Evolutionary conservation across 1,284 basidiomycete species (phyloP).

Genomic region (Microbotryum lychnidis-dioicae): DNA sequence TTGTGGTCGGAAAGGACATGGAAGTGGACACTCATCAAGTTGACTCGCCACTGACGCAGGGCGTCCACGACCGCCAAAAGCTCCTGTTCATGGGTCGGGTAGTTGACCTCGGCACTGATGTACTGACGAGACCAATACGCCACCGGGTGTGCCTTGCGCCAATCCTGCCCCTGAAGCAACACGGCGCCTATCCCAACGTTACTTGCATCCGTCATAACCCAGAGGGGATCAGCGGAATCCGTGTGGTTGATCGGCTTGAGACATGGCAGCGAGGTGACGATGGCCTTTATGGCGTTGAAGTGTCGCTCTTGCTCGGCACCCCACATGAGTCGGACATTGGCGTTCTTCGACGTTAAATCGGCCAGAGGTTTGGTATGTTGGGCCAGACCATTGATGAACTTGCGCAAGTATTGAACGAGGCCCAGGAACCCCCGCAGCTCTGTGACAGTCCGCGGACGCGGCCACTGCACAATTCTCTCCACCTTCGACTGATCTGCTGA

Average conservation of each 20-base stretch:
- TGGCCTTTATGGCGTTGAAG: conserved; percentile 42
- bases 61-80: conserved; percentile 21
- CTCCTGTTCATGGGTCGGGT: conserved; percentile 23
- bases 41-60: too few relatives aligned
- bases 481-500: conserved; percentile 39
- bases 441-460: conserved; percentile 31
- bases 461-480: conserved; percentile 42
- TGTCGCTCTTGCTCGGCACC: conserved; percentile 1
- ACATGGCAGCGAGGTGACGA: conserved; percentile 36
- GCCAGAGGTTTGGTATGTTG: conserved; percentile 5
- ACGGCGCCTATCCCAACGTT: conserved; percentile 12
- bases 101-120: conserved; percentile 18
- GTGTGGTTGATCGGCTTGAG: conserved; percentile 37
- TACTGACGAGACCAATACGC: conserved; percentile 20
- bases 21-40: too few relatives aligned
- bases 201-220: conserved; percentile 14
- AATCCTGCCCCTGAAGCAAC: conserved; percentile 12
- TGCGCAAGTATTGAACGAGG: conserved; percentile 40
- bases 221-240: conserved; percentile 22
- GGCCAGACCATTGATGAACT: conserved; percentile 41
- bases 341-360: too few relatives aligned
- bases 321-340: conserved; percentile 3
- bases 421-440: conserved; percentile 43
- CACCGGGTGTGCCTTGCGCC: conserved; percentile 14
- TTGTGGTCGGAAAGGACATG: too few relatives aligned